Base-by-base conservation (phyloP, 2,329 filamentous ascomycete species). In the Didymella segeticola region DNA sequence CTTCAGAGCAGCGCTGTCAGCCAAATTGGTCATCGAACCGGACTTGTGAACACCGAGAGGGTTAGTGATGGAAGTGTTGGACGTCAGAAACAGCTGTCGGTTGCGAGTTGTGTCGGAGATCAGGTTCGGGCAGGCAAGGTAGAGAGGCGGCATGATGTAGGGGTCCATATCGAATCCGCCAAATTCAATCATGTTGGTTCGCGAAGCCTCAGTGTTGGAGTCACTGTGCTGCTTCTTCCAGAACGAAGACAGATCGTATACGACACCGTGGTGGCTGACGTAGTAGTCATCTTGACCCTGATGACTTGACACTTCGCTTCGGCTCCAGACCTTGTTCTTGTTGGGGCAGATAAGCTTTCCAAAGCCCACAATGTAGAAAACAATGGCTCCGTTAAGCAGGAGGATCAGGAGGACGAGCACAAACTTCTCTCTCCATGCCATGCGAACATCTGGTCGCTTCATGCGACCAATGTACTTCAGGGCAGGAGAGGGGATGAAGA, bases 341-440 rank as follows among this genome's bases (percentile, higher is more conserved):
- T 96, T 93, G 12, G 95, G 95, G 71, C 95, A 99, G 3, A 98
- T 80, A 1, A 99, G 75, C 49, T 83, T 86, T 27, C 93, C 93
- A 65, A 99, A 95, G 31, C 78, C 85, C 59, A 97, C 84, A 65
- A 99, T 97, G 84, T 91, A 96, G 78, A 99, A 99, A 53, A 97
- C 82, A 57, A 99, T 85, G 23, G 85, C 70, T 31, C 72, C 91
- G 75, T 99, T 99, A 62, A 96, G 77, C 11, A 99, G 66, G 25
- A 90, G 72, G 63, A 99, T 98, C 46, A 96, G 67, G 53, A 90
- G 80, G 39, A 93, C 86, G 10, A 99, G 80, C 0, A 95, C 89
- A 10, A 99, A 45, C 77, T 99, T 99, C 70, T 99, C 95, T 75
- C 95, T 86, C 95, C 95, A 99, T 0, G 95, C 95, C 86, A 97